Percentiles rank a stretch among this genome's conserved stretches.
Conservation (phyloP, 768 basidiomycete species). For the Mycena galericulata region DNA sequence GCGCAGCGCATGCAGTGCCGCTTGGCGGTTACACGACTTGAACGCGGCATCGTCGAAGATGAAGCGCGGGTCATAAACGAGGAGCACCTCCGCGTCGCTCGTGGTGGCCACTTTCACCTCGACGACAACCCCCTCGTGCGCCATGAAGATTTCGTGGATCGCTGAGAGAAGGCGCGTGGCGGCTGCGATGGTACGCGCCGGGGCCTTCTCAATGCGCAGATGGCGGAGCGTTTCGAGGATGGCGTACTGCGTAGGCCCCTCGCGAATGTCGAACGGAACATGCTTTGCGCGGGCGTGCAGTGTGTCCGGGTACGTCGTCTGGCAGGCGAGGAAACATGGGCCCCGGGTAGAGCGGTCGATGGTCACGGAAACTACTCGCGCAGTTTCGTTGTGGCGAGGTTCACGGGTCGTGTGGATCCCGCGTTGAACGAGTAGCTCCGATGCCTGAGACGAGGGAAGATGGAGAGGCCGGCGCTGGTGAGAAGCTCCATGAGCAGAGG, state of each 20-base stretch:
- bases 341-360: constrained; percentile 23
- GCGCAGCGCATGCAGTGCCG: constrained; percentile 19
- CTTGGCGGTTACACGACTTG: constrained; percentile 20
- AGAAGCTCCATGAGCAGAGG: not conserved
- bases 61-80: constrained; percentile 10
- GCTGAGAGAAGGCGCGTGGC: not conserved
- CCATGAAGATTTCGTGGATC: constrained; percentile 2
- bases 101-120: not conserved
- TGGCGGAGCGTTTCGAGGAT: not conserved
- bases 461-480: constrained; percentile 4
- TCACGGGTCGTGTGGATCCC: not conserved
- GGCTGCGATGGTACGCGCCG: not conserved
- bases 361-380: not conserved
- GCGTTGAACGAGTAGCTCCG: not conserved
- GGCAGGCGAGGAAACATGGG: constrained; percentile 16
- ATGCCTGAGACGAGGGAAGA: not conserved
- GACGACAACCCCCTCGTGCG: constrained; percentile 14
- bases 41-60: constrained; percentile 30
- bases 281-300: not conserved
- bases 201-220: no score
- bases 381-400: not conserved
- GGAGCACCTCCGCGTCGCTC: not conserved
- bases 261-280: constrained; percentile 6
- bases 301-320: not conserved
- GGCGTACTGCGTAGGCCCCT: not conserved